Evolutionary conservation across 2,329 filamentous ascomycete genomes (phyloP), one percentile per base, ranked within the genome.

Genomic region (Botrytis squamosa): DNA sequence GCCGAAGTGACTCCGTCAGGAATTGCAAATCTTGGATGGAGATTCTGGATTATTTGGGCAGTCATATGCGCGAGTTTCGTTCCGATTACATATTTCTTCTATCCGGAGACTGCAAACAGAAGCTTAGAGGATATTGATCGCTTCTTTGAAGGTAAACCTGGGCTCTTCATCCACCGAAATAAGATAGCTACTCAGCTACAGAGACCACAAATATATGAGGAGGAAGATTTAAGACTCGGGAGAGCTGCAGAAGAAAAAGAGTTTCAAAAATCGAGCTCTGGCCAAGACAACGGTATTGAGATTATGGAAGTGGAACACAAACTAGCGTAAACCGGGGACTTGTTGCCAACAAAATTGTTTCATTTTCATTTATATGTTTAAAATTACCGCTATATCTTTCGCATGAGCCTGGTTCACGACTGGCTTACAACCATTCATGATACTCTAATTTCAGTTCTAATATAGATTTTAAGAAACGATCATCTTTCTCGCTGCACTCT

Each of bases 41-140:
- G 78, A 22, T 83, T 83, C 72, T 83, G 82, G 75, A 81, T 83
- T 29, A 79, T 83, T n/a, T 83, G 81, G 75, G 80, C 80, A 0
- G 77, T 79, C 9, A 74, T 82, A 55, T 81, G 80, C 64, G 79
- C 79, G 36, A 76, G 68, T 63, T 70, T 85, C 64, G 78, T 85
- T 1, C 84, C 84, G 0, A 77, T 84, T 8, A 79, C 85, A 4
- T 85, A 84, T 77, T 83, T 84, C 74, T 83, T 85, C 77, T 88
- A 86, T 68, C 87, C 88, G 0, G 88, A 89, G 77, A 89, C 87
- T 0, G 82, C 81, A 38, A 84, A 85, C 59, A 79, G 86, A 14
- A 82, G 80, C 1, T 82, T 88, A 0, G 86, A 88, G 76, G 85
- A 88, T 74, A 86, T 88, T 49, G 86, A 88, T 76, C 81, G 83